Percentiles rank a stretch among this genome's conserved stretches.
phyloP scores from a whole-genome alignment of 2,329 filamentous ascomycete genomes.

The Exophiala viscosa region DNA sequence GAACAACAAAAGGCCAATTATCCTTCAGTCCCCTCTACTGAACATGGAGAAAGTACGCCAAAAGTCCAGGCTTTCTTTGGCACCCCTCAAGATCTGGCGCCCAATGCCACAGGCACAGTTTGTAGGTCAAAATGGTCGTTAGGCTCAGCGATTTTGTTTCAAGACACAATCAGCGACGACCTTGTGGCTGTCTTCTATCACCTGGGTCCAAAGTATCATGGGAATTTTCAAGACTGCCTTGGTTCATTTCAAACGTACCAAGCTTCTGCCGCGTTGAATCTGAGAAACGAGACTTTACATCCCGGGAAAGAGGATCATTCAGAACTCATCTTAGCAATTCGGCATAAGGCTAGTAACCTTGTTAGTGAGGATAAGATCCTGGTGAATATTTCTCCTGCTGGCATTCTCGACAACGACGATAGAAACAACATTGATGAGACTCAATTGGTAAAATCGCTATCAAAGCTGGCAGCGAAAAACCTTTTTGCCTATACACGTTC shows the following conservation, averaged over 20 bases:
- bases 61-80: conserved; percentile 90
- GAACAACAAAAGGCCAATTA: conserved; percentile 90
- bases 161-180: conserved; percentile 85
- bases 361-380: conserved; percentile 77
- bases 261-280: conserved; percentile 82
- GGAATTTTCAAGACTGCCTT: conserved; percentile 94
- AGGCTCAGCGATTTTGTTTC: conserved; percentile 83
- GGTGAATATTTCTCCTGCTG: conserved; percentile 75
- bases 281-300: conserved; percentile 87
- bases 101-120: conserved; percentile 65
- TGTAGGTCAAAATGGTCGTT: conserved; percentile 82
- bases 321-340: conserved; percentile 84
- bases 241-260: conserved; percentile 95
- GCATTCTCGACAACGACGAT: conserved; percentile 77
- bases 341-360: conserved; percentile 76
- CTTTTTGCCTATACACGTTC: conserved; percentile 67
- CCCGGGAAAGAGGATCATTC: conserved; percentile 86
- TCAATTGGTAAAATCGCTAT: conserved; percentile 71
- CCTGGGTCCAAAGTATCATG: conserved; percentile 84
- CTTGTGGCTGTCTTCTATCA: conserved; percentile 86
- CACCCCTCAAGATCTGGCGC: conserved; percentile 80
- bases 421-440: conserved; percentile 68
- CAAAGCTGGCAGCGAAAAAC: conserved; percentile 64
- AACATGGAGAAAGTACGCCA: conserved; percentile 46
- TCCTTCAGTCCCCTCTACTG: conserved; percentile 67